These are phyloP conservation scores for Teratosphaeria viscida DNA, from an alignment of 2,329 filamentous ascomycete species.

Conservation along the genomic window DNA sequence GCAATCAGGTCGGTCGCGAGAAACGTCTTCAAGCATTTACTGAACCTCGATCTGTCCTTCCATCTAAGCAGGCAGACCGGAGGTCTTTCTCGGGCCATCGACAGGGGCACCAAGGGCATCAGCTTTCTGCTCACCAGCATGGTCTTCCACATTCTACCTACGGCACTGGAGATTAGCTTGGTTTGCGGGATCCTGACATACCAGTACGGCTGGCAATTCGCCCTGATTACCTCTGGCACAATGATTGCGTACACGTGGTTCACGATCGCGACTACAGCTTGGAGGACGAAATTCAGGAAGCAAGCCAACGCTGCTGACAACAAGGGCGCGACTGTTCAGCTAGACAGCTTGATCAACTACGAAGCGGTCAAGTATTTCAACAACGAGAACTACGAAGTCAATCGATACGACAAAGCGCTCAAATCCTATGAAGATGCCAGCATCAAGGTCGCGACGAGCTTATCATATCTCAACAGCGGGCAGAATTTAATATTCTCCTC, in stretches of 20 bases:
- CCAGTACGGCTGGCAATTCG: slow-evolving; percentile 87
- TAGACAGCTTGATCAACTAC: slow-evolving; percentile 96
- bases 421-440: slow-evolving; percentile 82
- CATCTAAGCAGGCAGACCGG: slow-evolving; percentile 92
- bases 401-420: slow-evolving; percentile 78
- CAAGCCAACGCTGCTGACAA: slow-evolving; percentile 96
- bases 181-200: slow-evolving; percentile 95
- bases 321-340: slow-evolving; percentile 84
- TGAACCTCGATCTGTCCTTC: slow-evolving; percentile 84
- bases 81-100: slow-evolving; percentile 84
- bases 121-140: slow-evolving; percentile 95
- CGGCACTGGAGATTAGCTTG: slow-evolving; percentile 83
- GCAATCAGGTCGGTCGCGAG: slow-evolving; percentile 83
- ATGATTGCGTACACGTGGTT: slow-evolving; percentile 96
- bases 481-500: slow-evolving; percentile 97
- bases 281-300: slow-evolving; percentile 92
- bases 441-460: slow-evolving; percentile 90
- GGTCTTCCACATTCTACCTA: slow-evolving; percentile 95
- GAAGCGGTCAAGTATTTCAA: slow-evolving; percentile 99
- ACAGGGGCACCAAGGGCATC: slow-evolving; percentile 95
- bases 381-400: slow-evolving; percentile 91
- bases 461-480: slow-evolving; percentile 85
- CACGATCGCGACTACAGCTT: slow-evolving; percentile 90
- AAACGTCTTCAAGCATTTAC: slow-evolving; percentile 84
- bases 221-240: slow-evolving; percentile 76